Evolutionary conservation across 2,329 filamentous ascomycete genomes (phyloP).

Genomic region (Akanthomyces dipterigenus): DNA sequence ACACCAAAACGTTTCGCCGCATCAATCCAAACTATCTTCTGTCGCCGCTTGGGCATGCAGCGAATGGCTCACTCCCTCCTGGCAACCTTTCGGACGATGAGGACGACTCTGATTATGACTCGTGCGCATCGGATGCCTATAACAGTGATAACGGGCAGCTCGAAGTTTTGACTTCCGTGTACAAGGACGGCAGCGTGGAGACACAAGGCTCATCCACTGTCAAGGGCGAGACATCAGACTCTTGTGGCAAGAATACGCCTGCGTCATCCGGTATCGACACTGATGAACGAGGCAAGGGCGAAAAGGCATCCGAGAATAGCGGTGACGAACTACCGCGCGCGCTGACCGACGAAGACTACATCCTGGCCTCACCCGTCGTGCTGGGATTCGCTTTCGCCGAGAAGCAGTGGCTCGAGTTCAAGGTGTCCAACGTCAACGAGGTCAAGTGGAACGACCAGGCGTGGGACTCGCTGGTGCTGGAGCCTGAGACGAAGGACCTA

Average conservation of each 20-base stretch:
- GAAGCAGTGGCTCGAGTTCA: constrained; percentile 86
- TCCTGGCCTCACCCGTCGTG: constrained; percentile 78
- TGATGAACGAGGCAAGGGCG: neutral
- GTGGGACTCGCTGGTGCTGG: constrained; percentile 73
- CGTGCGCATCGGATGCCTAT: constrained; percentile 34
- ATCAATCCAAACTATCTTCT: constrained; percentile 83
- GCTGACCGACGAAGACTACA: constrained; percentile 76
- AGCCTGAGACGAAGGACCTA: constrained; percentile 53
- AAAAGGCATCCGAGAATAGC: constrained; percentile 14
- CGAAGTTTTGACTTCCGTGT: constrained; percentile 45
- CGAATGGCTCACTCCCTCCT: constrained; percentile 38
- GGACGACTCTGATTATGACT: constrained; percentile 31
- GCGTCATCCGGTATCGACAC: neutral
- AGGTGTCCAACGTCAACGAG: constrained; percentile 69
- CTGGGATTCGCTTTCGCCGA: constrained; percentile 82
- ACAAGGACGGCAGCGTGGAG: constrained; percentile 30
- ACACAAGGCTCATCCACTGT: constrained; percentile 9
- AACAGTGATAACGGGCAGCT: constrained; percentile 32
- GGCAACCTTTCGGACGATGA: constrained; percentile 53
- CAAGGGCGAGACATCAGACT: constrained; percentile 14
- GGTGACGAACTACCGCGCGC: constrained; percentile 31
- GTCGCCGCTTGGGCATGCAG: constrained; percentile 52
- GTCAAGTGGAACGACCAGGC: constrained; percentile 81
- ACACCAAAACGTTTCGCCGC: constrained; percentile 72
- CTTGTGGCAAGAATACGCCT: constrained; percentile 6